Base-by-base conservation (phyloP, 768 basidiomycete genomes). In the Guyanaporus albipodus region DNA sequence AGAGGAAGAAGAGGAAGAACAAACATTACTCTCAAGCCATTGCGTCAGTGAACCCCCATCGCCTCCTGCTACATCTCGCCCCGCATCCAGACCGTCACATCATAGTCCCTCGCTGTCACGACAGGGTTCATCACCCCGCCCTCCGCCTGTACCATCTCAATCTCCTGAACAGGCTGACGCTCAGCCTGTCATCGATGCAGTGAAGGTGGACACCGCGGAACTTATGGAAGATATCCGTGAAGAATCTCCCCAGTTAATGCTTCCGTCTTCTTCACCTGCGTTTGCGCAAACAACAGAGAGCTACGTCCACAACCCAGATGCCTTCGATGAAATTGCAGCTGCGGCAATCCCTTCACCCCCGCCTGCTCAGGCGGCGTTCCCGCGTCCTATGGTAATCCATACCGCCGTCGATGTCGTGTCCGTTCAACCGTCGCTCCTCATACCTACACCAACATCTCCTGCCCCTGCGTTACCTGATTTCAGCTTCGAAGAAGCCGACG, bases 401-500 rank as follows among this genome's bases (percentile, higher is more conserved):
- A 59, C 60, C 6, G 57, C 62, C 15, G 54, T 64, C 11, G 67
- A 69, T 36, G 57, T 64, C 26, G 27, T 42, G n/a, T 53, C 59
- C 29, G 45, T 55, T 11, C 62, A 60, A 32, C 53, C 60, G 10
- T 57, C 63, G 18, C 56, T 68, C 14, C 60, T 66, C 41, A 69
- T 72, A 39, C 68, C 69, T 12, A 67, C 66, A 4, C 69, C 69
- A 12, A 60, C 70, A 11, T 63, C 68, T 23, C 68, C 69, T n/a
- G 58, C 60, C 2, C 56, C 56, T 24, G 50, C 54, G 8, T 40
- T 59, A n/a, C 62, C 67, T 19, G 54, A 59, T 23, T 70, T 67
- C 38, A 59, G 58, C 44, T 71, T 70, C 36, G 58, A 60, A n/a
- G 59, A 60, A 28, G 54, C 68, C 27, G 62, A 68, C 4, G 34